These are phyloP conservation scores for Fagus sylvatica DNA, from an alignment of 306 rosid genomes.

Conservation along the genomic window DNA sequence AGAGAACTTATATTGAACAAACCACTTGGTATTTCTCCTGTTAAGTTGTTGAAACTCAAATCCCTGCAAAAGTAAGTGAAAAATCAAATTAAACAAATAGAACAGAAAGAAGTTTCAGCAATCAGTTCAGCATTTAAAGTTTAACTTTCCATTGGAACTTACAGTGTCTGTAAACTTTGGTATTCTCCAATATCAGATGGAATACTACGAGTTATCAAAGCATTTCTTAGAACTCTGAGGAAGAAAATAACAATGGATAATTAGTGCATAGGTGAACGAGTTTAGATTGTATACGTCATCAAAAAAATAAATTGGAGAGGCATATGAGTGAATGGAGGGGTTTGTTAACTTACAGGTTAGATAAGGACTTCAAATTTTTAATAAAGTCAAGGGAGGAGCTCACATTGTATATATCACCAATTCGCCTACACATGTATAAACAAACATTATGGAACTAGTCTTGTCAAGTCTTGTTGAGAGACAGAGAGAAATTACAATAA, in stretches of 20 bases:
- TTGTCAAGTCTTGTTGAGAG: too few species aligned
- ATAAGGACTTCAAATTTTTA: constrained; percentile 17
- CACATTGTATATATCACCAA: constrained; percentile 30
- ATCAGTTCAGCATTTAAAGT: not conserved
- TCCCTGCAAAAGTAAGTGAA: constrained; percentile 6
- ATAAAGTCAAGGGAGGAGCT: constrained; percentile 36
- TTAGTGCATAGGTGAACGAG: not conserved
- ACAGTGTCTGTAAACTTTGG: constrained; percentile 10
- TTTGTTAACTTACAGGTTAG: constrained; percentile 25
- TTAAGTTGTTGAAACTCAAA: constrained; percentile 33
- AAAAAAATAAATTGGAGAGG: not conserved
- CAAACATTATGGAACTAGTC: not conserved
- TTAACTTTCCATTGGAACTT: not conserved
- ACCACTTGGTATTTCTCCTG: constrained; percentile 26
- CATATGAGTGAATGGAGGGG: not conserved
- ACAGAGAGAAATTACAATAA: not conserved
- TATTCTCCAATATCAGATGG: constrained; percentile 27
- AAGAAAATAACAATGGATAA: not conserved
- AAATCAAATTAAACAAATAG: not conserved
- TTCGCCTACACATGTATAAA: constrained; percentile 16
- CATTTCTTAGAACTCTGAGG: constrained; percentile 29
- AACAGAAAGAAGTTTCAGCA: not conserved
- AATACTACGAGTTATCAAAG: constrained; percentile 24
- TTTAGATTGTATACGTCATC: not conserved
- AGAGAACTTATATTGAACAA: constrained; percentile 22